Evolutionary conservation across 176 grass and related monocot species (phyloP).

Genomic region (Stipa capillata): DNA sequence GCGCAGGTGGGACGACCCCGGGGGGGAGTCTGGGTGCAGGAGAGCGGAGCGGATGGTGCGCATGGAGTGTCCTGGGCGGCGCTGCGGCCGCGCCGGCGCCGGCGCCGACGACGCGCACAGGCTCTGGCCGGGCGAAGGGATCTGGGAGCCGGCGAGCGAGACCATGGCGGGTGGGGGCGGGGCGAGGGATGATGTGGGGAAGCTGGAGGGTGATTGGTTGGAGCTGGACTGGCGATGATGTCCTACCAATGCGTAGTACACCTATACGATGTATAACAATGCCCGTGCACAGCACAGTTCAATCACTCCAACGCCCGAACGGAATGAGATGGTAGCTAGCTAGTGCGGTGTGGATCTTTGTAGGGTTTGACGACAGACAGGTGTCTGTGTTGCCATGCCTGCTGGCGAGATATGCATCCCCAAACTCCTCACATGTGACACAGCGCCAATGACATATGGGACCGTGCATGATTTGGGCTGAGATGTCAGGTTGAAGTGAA

Average conservation of each 20-base stretch:
- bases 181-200: neutral
- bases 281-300: conserved; percentile 11
- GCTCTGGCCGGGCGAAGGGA: conserved; percentile 42
- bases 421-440: rapidly evolving
- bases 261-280: neutral
- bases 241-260: neutral
- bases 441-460: neutral
- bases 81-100: conserved; percentile 9
- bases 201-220: neutral
- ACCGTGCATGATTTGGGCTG: rapidly evolving
- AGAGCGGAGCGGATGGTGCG: conserved; percentile 59
- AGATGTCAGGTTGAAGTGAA: neutral
- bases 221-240: too few relatives aligned
- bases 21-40: conserved; percentile 30
- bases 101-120: conserved; percentile 36
- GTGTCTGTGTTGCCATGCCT: neutral
- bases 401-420: too few relatives aligned
- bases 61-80: conserved; percentile 52
- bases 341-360: conserved; percentile 48
- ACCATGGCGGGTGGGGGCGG: conserved; percentile 41
- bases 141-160: conserved; percentile 66
- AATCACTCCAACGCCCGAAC: neutral
- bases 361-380: conserved; percentile 28
- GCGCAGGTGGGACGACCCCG: neutral
- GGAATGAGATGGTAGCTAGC: neutral